A percentile compares a stretch with the other conserved stretches of the same genome.
Evolutionary conservation across 2,329 filamentous ascomycete genomes (phyloP).

Genomic region (Thermomyces lanuginosus): DNA sequence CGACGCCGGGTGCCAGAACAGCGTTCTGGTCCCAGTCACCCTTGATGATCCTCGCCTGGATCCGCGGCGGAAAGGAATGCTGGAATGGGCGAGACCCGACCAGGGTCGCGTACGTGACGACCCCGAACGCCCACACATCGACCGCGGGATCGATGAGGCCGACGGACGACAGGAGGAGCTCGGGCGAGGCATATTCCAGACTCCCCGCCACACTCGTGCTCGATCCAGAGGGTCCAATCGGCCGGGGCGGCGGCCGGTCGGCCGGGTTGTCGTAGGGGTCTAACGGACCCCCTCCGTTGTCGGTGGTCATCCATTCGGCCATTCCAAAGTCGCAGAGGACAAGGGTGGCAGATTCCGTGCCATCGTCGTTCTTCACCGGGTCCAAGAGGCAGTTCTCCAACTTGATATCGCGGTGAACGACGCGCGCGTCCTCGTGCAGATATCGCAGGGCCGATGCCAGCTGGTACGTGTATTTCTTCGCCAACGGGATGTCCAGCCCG

Average conservation of each 20-base stretch:
- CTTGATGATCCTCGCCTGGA: conserved; percentile 42
- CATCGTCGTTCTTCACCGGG: conserved; percentile 32
- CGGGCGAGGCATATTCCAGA: conserved; percentile 37
- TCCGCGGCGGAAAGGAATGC: conserved; percentile 41
- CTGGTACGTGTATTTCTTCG: conserved; percentile 46
- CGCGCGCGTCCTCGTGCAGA: conserved; percentile 48
- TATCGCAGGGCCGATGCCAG: conserved; percentile 49
- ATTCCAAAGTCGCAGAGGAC: conserved; percentile 54
- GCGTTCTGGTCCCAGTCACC: conserved; percentile 42
- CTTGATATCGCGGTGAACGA: conserved; percentile 53
- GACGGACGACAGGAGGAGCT: conserved; percentile 25
- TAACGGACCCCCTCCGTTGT: conserved; percentile 35
- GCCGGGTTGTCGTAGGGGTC: conserved; percentile 32
- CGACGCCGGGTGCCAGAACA: conserved; percentile 29
- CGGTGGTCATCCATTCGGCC: conserved; percentile 47
- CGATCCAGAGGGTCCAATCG: conserved; percentile 39
- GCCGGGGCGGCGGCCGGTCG: conserved; percentile 32
- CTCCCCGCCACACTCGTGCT: conserved; percentile 45
- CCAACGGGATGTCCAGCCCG: conserved; percentile 36
- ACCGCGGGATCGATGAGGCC: conserved; percentile 36
- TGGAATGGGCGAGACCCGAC: conserved; percentile 48
- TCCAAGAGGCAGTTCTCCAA: conserved; percentile 52
- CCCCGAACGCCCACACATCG: conserved; percentile 52
- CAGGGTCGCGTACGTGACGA: conserved; percentile 44
- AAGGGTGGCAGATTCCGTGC: conserved; percentile 37